Conservation (phyloP, 1,284 basidiomycete species). For the Puccinia hordei region DNA sequence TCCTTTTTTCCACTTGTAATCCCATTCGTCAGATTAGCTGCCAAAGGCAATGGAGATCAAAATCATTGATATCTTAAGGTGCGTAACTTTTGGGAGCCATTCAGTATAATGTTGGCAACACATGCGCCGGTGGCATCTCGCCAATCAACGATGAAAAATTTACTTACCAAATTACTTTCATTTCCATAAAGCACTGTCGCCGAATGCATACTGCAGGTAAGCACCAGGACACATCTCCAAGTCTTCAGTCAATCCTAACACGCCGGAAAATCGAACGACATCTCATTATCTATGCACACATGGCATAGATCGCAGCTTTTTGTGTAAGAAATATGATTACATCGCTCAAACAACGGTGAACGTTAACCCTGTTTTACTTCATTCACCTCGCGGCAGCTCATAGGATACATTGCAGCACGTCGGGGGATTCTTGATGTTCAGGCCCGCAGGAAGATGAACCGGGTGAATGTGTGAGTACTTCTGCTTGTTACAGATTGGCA, state of each 20-base stretch:
- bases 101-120: too few species aligned
- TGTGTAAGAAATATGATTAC: constrained; percentile 24
- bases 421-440: constrained; percentile 6
- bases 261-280: not conserved
- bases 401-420: constrained; percentile 37
- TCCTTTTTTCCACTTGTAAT: not conserved
- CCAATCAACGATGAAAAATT: not conserved
- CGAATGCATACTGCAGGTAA: constrained; percentile 26
- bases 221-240: not conserved
- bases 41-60: not conserved
- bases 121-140: too few species aligned
- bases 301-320: constrained; percentile 25
- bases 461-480: constrained; percentile 40
- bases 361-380: not conserved
- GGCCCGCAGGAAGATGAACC: constrained; percentile 19
- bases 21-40: not conserved
- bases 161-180: not conserved
- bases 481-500: not conserved
- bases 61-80: not conserved
- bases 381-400: not conserved
- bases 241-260: not conserved
- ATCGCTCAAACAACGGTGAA: not conserved
- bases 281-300: not conserved
- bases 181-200: constrained; percentile 21
- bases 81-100: not conserved